These are phyloP conservation scores for Purpureocillium takamizusanense DNA, from an alignment of 2,329 filamentous ascomycete species.

Conservation along the genomic window DNA sequence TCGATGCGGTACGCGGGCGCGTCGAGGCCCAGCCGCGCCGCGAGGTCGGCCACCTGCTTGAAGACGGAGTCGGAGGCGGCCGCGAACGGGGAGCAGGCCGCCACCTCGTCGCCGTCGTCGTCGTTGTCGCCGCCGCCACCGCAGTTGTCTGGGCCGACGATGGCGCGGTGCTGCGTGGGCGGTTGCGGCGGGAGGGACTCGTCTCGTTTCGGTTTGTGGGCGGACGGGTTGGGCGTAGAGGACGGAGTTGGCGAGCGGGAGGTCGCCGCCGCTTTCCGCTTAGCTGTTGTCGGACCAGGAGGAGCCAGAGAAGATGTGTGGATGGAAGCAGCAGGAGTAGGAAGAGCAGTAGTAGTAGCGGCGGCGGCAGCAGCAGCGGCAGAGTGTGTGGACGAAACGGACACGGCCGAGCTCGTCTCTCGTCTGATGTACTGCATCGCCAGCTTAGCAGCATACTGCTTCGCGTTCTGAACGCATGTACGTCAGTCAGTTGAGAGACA, in stretches of 20 bases:
- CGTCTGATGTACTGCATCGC: slow-evolving; percentile 32
- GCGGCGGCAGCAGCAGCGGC: too few species aligned
- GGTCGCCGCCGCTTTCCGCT: neutral
- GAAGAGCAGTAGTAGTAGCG: too few species aligned
- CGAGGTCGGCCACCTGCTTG: slow-evolving; percentile 22
- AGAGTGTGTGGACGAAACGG: neutral
- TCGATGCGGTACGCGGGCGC: slow-evolving; percentile 24
- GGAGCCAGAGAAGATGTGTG: too few species aligned
- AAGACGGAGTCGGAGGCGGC: slow-evolving; percentile 4
- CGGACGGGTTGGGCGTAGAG: neutral
- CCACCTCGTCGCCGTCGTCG: too few species aligned
- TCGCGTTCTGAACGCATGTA: slow-evolving; percentile 29
- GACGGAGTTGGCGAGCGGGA: neutral
- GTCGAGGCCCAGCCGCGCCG: slow-evolving; percentile 19
- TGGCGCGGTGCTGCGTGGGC: too few species aligned
- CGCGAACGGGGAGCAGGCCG: too few species aligned
- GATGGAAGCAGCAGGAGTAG: neutral
- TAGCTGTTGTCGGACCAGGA: too few species aligned
- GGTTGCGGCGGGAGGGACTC: slow-evolving; percentile 5
- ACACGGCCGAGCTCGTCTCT: neutral
- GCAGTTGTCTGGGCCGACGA: too few species aligned
- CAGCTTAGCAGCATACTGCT: slow-evolving; percentile 41
- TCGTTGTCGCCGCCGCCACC: too few species aligned
- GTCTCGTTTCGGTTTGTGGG: neutral
- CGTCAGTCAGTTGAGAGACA: neutral